Evolutionary conservation across 2,329 filamentous ascomycete genomes (phyloP).

Genomic region (Aspergillus ochraceoroseus): DNA sequence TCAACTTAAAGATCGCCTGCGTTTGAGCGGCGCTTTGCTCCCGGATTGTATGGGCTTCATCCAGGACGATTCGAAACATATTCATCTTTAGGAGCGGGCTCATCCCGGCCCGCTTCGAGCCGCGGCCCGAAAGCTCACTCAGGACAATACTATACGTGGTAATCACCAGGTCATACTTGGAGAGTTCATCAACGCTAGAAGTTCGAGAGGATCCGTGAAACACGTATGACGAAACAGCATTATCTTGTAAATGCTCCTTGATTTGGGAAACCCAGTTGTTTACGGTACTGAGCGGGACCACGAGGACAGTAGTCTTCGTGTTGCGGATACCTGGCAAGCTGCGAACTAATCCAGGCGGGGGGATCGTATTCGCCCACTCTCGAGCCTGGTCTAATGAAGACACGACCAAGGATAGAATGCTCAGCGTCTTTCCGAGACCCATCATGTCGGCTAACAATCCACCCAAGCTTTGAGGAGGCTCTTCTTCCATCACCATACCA

Average conservation of each 20-base stretch:
- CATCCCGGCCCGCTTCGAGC: slow-evolving; percentile 51
- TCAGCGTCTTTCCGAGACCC: slow-evolving; percentile 83
- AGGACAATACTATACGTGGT: slow-evolving; percentile 89
- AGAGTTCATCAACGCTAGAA: slow-evolving; percentile 63
- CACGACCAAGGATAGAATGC: slow-evolving; percentile 72
- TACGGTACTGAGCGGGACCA: slow-evolving; percentile 85
- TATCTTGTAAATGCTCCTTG: slow-evolving; percentile 66
- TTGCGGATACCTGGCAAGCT: slow-evolving; percentile 51
- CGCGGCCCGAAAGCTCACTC: slow-evolving; percentile 66
- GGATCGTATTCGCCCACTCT: slow-evolving; percentile 55
- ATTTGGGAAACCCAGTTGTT: slow-evolving; percentile 95
- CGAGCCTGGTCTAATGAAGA: slow-evolving; percentile 59
- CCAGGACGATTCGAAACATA: slow-evolving; percentile 90
- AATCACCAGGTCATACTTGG: slow-evolving; percentile 75
- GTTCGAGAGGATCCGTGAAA: slow-evolving; percentile 80
- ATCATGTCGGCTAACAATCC: slow-evolving; percentile 81
- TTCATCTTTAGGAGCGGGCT: slow-evolving; percentile 70
- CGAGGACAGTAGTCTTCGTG: slow-evolving; percentile 72
- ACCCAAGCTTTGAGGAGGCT: slow-evolving; percentile 63
- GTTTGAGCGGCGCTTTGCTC: slow-evolving; percentile 77
- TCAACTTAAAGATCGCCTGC: slow-evolving; percentile 73
- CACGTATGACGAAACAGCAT: slow-evolving; percentile 65
- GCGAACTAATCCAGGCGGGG: slow-evolving; percentile 40
- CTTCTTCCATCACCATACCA: slow-evolving; percentile 56
- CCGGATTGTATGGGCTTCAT: slow-evolving; percentile 92